Evolutionary conservation across 1,284 basidiomycete genomes (phyloP).

Genomic region (Exsudoporus floridanus): DNA sequence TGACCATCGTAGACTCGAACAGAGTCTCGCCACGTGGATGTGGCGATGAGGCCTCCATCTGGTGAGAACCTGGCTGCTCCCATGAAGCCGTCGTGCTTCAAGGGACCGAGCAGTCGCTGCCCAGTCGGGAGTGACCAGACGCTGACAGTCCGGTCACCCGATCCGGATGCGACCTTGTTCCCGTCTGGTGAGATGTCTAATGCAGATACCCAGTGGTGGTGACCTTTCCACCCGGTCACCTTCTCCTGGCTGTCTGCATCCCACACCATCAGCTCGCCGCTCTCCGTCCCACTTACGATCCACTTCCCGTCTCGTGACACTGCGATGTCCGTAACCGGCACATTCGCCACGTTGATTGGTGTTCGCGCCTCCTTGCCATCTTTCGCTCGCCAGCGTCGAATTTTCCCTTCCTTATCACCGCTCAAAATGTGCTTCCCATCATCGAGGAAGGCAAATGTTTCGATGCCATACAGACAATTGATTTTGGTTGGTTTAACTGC

Average conservation of each 20-base stretch:
- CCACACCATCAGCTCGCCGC: not conserved
- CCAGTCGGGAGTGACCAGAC: not conserved
- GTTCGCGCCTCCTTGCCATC: not conserved
- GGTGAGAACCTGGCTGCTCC: slow-evolving; percentile 4
- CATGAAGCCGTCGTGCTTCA: not conserved
- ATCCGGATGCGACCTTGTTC: not conserved
- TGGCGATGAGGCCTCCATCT: not conserved
- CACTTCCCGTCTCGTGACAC: not conserved
- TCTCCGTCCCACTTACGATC: not conserved
- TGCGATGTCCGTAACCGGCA: not conserved
- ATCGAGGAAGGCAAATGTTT: not conserved
- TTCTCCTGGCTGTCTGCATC: not conserved
- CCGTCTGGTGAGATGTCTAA: no score
- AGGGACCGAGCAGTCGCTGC: slow-evolving; percentile 2
- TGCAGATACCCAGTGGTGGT: no score
- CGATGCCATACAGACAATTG: not conserved
- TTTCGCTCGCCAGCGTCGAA: not conserved
- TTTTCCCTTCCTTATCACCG: not conserved
- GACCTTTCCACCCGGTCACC: not conserved
- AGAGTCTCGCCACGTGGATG: not conserved
- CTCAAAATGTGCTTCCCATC: not conserved
- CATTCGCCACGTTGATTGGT: not conserved
- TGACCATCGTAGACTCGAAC: not conserved
- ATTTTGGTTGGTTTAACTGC: not conserved
- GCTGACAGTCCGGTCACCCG: not conserved